Percentiles rank a stretch among this genome's conserved stretches.
phyloP scores from a whole-genome alignment of 2,329 filamentous ascomycete species.

The Thelonectria blattea region DNA sequence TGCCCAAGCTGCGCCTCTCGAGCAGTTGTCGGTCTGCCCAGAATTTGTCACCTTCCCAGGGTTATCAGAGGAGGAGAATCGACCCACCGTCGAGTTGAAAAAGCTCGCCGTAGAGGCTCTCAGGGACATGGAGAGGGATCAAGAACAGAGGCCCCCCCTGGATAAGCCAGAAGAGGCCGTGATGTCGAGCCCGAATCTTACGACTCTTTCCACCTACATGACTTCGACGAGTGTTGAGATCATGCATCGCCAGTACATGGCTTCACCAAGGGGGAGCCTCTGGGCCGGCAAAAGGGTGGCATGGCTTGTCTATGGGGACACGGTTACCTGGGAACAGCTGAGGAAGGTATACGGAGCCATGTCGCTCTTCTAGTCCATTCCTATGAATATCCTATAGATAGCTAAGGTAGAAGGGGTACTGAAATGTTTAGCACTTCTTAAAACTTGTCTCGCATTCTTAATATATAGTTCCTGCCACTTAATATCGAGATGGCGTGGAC shows the following conservation, averaged over 20 bases:
- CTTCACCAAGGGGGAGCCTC: constrained; percentile 26
- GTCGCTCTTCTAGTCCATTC: neutral
- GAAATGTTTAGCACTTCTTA: too few relatives aligned
- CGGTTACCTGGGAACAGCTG: constrained; percentile 35
- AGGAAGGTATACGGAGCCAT: constrained; percentile 30
- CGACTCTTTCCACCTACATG: constrained; percentile 29
- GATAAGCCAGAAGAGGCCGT: constrained; percentile 15
- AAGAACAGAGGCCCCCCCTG: constrained; percentile 15
- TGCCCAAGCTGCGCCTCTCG: constrained; percentile 43
- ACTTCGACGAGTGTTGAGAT: constrained; percentile 30
- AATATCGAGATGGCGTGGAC: too few relatives aligned
- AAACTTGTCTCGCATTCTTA: too few relatives aligned
- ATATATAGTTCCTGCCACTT: too few relatives aligned
- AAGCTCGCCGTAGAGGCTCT: constrained; percentile 20
- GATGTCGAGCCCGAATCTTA: constrained; percentile 13
- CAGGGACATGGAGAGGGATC: constrained; percentile 20
- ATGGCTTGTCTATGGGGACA: constrained; percentile 29
- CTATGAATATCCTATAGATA: too few relatives aligned
- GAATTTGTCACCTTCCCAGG: constrained; percentile 42
- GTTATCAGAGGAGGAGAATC: constrained; percentile 34
- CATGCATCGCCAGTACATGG: constrained; percentile 32
- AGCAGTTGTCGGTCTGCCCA: constrained; percentile 44
- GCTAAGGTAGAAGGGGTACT: too few relatives aligned
- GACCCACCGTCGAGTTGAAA: constrained; percentile 29
- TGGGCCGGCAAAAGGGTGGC: constrained; percentile 28